Percentiles rank a stretch among this genome's conserved stretches.
Conservation (phyloP, 1,139 yeast species). For the Lodderomyces metapsilosis region DNA sequence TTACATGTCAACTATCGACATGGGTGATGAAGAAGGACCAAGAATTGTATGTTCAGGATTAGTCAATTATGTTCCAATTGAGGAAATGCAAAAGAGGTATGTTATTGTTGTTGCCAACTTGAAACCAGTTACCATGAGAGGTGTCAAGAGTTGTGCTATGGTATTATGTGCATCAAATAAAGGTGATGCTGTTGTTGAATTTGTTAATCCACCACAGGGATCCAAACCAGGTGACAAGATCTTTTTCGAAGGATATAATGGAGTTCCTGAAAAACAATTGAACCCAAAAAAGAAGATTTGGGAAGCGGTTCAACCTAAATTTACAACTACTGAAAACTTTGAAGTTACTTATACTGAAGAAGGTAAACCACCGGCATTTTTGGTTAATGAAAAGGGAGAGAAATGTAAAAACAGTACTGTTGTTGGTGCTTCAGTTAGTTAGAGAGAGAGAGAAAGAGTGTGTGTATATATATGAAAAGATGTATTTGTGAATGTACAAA, state of each 20-base stretch:
- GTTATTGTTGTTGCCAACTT: constrained; percentile 60
- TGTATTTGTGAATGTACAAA: too few relatives aligned
- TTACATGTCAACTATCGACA: constrained; percentile 92
- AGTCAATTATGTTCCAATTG: constrained; percentile 49
- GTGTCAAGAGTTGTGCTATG: constrained; percentile 94
- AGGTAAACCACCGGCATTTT: constrained; percentile 72
- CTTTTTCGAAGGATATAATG: constrained; percentile 87
- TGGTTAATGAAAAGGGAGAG: constrained; percentile 77
- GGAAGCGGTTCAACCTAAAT: constrained; percentile 91
- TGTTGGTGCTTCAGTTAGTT: constrained; percentile 73
- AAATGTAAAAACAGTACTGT: constrained; percentile 66
- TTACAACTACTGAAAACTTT: constrained; percentile 72
- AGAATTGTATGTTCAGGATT: constrained; percentile 96
- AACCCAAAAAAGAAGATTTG: constrained; percentile 98
- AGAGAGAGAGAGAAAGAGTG: too few relatives aligned
- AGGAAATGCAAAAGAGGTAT: constrained; percentile 44
- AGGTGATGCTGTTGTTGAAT: constrained; percentile 65
- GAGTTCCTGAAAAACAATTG: constrained; percentile 85
- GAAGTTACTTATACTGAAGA: constrained; percentile 83
- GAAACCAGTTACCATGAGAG: constrained; percentile 71
- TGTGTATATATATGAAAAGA: neutral
- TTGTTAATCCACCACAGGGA: constrained; percentile 94
- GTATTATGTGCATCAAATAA: constrained; percentile 87
- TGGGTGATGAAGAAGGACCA: constrained; percentile 96
- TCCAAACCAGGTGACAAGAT: constrained; percentile 95